Conservation (phyloP, 129 eudicot species). For the Saussurea involucrata region DNA sequence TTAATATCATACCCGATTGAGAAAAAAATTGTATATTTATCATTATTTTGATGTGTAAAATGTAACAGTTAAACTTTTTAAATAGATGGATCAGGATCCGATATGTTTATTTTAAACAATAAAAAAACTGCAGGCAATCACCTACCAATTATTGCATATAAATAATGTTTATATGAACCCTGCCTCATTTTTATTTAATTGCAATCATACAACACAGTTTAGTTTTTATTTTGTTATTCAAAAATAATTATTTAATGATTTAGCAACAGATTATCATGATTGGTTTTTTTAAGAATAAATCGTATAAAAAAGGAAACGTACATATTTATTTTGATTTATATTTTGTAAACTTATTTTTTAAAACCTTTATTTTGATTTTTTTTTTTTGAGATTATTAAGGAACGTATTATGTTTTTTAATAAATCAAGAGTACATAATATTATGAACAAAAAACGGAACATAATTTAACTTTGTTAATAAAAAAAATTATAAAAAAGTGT, state of each 20-base stretch:
- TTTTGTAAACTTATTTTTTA: no score
- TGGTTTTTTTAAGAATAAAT: no score
- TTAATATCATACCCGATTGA: not conserved
- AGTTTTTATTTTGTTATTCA: not conserved
- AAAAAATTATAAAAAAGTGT: no score
- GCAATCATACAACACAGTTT: not conserved
- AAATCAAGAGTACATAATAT: no score
- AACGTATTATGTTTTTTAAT: not conserved
- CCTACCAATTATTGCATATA: slow-evolving; percentile 12
- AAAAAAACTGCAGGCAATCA: not conserved
- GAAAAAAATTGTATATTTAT: not conserved
- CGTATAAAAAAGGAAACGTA: no score
- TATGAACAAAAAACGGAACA: no score
- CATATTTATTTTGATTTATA: no score
- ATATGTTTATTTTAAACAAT: not conserved
- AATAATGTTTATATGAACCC: not conserved
- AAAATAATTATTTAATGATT: not conserved
- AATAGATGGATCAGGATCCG: not conserved
- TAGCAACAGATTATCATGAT: not conserved
- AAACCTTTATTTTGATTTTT: no score
- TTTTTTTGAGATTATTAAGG: no score
- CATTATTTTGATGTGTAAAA: not conserved
- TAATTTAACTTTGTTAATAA: no score
- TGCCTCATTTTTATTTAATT: not conserved
- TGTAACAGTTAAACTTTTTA: not conserved